Evolutionary conservation across 176 grass and related monocot genomes (phyloP).

Genomic region (Oryza glaberrima): DNA sequence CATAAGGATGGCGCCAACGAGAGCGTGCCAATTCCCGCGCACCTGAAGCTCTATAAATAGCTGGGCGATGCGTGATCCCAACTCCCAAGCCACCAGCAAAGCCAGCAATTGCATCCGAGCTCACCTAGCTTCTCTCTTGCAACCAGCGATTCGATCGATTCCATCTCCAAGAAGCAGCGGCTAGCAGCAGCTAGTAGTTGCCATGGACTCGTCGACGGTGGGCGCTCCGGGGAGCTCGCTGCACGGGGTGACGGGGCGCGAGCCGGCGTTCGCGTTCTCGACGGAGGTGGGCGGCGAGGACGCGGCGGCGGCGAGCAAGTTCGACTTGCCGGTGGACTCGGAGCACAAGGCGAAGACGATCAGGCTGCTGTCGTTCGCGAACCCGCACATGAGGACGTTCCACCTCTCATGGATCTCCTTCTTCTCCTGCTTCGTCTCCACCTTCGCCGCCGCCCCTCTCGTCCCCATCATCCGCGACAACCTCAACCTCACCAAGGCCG

Average conservation of each 20-base stretch:
- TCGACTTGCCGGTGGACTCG: conserved; percentile 76
- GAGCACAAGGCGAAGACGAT: conserved; percentile 83
- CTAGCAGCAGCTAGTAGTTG: too few species aligned
- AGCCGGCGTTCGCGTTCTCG: conserved; percentile 60
- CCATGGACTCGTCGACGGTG: neutral
- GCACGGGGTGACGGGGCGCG: conserved; percentile 65
- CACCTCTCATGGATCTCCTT: conserved; percentile 94
- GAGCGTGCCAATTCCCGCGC: neutral
- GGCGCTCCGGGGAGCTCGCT: conserved; percentile 68
- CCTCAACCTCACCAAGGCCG: conserved; percentile 63
- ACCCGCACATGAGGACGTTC: conserved; percentile 79
- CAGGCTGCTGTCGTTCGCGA: conserved; percentile 69
- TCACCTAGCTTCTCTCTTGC: neutral
- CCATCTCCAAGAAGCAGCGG: too few species aligned
- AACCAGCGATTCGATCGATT: too few species aligned
- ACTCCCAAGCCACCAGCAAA: neutral
- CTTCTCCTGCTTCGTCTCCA: conserved; percentile 95
- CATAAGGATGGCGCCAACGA: neutral
- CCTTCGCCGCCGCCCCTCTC: conserved; percentile 61
- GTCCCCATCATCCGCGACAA: conserved; percentile 90
- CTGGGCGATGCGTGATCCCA: conserved; percentile 50
- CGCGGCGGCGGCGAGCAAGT: conserved; percentile 30
- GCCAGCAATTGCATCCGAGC: neutral
- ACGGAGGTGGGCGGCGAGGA: neutral
- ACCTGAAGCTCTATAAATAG: neutral